Evolutionary conservation across 2,329 filamentous ascomycete species (phyloP).

Genomic region (Incumbomyces lentus): DNA sequence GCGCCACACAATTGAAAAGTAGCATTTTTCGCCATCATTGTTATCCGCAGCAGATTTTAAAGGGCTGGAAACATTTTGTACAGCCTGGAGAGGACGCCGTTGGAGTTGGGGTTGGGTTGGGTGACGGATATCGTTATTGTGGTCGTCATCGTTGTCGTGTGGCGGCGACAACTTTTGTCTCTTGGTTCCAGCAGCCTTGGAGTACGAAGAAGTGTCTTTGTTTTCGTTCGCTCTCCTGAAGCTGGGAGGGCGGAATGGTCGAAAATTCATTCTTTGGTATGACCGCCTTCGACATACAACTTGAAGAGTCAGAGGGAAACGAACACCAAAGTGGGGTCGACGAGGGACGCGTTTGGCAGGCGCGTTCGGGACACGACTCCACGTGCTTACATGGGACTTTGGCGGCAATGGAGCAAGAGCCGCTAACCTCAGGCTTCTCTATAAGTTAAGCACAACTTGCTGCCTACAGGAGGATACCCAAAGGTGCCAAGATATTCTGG

Average conservation of each 20-base stretch:
- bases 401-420: no score
- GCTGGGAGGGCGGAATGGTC: conserved; percentile 36
- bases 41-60: conserved; percentile 19
- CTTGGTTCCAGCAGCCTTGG: conserved; percentile 23
- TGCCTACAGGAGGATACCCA: no score
- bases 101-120: background rate
- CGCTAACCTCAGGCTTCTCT: no score
- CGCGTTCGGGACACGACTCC: no score
- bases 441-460: no score
- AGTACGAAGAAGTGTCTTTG: conserved; percentile 4
- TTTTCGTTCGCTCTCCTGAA: conserved; percentile 26
- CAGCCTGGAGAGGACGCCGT: conserved; percentile 14
- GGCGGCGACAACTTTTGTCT: conserved; percentile 26
- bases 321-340: background rate
- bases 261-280: conserved; percentile 30
- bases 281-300: background rate
- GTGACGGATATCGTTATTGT: background rate
- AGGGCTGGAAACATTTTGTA: conserved; percentile 26
- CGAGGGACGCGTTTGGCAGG: conserved; percentile 1
- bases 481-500: no score
- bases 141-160: conserved; percentile 8
- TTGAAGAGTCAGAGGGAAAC: background rate
- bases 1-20: conserved; percentile 39
- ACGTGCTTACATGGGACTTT: no score
- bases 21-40: conserved; percentile 8